Conservation (phyloP, 495 filamentous ascomycete genomes). For the Xylaria flabelliformis region DNA sequence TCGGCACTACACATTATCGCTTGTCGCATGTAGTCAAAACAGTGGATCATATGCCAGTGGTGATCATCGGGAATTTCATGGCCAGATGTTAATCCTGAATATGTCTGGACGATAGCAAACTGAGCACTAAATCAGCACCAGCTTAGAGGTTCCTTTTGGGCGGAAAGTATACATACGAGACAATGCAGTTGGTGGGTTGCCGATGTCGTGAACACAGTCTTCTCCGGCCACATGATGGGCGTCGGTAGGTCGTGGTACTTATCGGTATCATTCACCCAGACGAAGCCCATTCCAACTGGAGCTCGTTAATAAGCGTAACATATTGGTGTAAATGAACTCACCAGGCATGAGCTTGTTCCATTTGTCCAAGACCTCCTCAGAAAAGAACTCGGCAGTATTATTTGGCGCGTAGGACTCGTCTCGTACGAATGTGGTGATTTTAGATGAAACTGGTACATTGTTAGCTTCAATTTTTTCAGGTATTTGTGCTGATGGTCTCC, state of each 20-base stretch:
- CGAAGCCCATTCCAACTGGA: constrained; percentile 54
- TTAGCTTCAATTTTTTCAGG: not conserved
- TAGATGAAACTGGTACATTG: constrained; percentile 39
- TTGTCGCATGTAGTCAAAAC: constrained; percentile 56
- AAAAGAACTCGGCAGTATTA: constrained; percentile 55
- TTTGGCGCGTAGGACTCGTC: constrained; percentile 54
- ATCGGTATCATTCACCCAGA: constrained; percentile 51
- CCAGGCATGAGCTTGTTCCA: constrained; percentile 55
- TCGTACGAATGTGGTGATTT: constrained; percentile 50
- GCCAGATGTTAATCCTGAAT: constrained; percentile 49
- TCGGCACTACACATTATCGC: constrained; percentile 56
- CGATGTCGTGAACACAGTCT: constrained; percentile 56
- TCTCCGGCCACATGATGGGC: constrained; percentile 54
- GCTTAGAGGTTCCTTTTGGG: not conserved
- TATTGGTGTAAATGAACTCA: constrained; percentile 25
- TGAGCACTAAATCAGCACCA: constrained; percentile 20
- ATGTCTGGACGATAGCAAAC: constrained; percentile 54
- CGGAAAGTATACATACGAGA: constrained; percentile 34
- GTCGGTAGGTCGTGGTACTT: constrained; percentile 54
- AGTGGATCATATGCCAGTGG: constrained; percentile 60
- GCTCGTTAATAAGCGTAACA: not conserved
- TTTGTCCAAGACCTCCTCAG: constrained; percentile 46
- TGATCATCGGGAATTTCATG: constrained; percentile 51
- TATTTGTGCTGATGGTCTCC: constrained; percentile 11
- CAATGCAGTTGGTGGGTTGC: constrained; percentile 56